Percentiles rank a stretch among this genome's conserved stretches.
phyloP scores from a whole-genome alignment of 805 yeast genomes.

The Saturnispora serradocipensis region DNA sequence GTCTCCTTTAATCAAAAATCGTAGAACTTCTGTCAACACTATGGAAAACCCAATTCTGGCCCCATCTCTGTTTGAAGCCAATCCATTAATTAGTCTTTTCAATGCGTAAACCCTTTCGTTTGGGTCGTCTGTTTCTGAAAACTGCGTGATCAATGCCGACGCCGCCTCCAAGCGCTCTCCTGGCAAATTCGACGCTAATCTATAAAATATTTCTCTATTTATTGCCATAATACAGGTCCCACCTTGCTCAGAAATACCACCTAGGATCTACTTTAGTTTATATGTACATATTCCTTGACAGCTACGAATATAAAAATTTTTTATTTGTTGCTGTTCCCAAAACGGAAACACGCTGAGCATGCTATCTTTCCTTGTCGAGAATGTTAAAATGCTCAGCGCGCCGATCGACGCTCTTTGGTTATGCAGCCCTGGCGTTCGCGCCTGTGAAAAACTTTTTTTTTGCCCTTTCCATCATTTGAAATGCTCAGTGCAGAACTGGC shows the following conservation, averaged over 20 bases:
- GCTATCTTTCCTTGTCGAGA: not conserved
- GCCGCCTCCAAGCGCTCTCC: conserved; percentile 69
- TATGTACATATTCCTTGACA: not conserved
- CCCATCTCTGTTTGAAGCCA: conserved; percentile 71
- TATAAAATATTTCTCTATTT: conserved; percentile 67
- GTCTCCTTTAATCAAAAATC: conserved; percentile 20
- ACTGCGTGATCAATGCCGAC: conserved; percentile 50
- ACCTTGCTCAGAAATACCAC: not conserved
- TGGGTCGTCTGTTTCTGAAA: conserved; percentile 33
- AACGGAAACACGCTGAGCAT: not conserved
- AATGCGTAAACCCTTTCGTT: conserved; percentile 78
- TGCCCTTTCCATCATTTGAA: not conserved
- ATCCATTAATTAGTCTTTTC: conserved; percentile 68
- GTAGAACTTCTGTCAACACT: conserved; percentile 66
- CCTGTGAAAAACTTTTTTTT: not conserved
- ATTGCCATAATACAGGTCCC: conserved; percentile 32
- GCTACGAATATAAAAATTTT: not conserved
- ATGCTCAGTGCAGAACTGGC: not conserved
- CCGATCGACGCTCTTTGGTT: conserved; percentile 12
- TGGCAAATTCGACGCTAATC: conserved; percentile 67
- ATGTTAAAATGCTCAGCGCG: not conserved
- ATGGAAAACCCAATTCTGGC: conserved; percentile 85
- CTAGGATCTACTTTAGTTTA: not conserved
- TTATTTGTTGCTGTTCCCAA: not conserved
- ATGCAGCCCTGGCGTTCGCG: conserved; percentile 4